A percentile compares a stretch with the other conserved stretches of the same genome.
Evolutionary conservation across 2,329 filamentous ascomycete species (phyloP).

Genomic region (Diaporthe aspalathi): DNA sequence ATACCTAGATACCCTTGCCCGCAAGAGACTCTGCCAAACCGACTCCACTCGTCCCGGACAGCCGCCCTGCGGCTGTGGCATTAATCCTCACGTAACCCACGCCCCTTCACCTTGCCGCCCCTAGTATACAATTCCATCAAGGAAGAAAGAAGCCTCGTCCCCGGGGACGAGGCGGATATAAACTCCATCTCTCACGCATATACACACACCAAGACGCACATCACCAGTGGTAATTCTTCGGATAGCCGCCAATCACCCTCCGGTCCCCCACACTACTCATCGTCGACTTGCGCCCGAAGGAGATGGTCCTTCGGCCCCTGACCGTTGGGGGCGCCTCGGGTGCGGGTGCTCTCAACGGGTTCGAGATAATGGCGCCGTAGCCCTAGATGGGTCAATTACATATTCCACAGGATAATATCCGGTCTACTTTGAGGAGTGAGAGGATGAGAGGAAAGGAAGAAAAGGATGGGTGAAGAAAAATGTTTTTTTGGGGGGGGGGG

Average conservation of each 20-base stretch:
- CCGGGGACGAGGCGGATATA: not conserved
- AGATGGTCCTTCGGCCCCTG: not conserved
- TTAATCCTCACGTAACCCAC: rapidly evolving
- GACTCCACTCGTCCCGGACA: not conserved
- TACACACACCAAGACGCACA: not conserved
- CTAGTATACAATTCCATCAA: not conserved
- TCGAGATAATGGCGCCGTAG: not conserved
- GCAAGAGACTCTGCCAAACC: not conserved
- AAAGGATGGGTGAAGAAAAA: too few relatives aligned
- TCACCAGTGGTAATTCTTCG: conserved; percentile 21
- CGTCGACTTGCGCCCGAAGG: conserved; percentile 1
- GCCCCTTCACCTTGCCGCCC: not conserved
- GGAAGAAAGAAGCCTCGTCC: not conserved
- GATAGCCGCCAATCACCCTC: conserved; percentile 19
- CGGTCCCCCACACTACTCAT: not conserved
- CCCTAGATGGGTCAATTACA: not conserved
- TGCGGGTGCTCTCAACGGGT: not conserved
- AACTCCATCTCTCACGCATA: rapidly evolving
- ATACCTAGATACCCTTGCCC: not conserved
- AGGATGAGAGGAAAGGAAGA: too few relatives aligned
- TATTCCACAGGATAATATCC: not conserved
- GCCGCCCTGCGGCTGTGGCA: not conserved
- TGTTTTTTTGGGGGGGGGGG: too few relatives aligned
- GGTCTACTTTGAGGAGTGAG: too few relatives aligned
- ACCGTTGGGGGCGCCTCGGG: not conserved